phyloP scores from a whole-genome alignment of 495 filamentous ascomycete genomes.

The Tuber microsphaerosporum region DNA sequence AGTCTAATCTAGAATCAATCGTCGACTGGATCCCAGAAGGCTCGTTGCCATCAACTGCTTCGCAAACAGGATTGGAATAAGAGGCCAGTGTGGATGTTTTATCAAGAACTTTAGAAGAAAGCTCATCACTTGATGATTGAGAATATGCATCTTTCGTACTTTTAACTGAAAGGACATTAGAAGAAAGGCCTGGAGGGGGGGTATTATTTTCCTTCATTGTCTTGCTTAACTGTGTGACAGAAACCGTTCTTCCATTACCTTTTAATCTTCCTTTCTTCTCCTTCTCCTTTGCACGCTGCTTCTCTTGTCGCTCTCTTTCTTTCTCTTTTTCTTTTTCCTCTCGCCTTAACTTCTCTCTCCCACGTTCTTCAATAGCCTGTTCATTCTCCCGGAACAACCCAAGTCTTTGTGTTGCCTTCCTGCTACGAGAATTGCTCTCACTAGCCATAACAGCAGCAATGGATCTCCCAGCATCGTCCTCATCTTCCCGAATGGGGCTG shows the following conservation, averaged over 20 bases:
- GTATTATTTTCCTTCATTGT: slow-evolving; percentile 20
- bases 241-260: slow-evolving; percentile 26
- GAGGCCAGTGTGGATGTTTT: slow-evolving; percentile 36
- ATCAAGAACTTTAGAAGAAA: slow-evolving; percentile 35
- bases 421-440: slow-evolving; percentile 74
- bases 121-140: slow-evolving; percentile 40
- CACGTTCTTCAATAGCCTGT: slow-evolving; percentile 48
- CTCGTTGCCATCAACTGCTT: slow-evolving; percentile 24
- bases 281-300: slow-evolving; percentile 42
- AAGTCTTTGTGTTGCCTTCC: slow-evolving; percentile 88
- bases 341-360: slow-evolving; percentile 39
- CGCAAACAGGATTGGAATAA: slow-evolving; percentile 34
- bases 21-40: slow-evolving; percentile 1
- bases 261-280: slow-evolving; percentile 31
- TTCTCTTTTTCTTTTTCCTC: slow-evolving; percentile 46
- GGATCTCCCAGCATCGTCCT: slow-evolving; percentile 31
- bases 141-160: slow-evolving; percentile 41
- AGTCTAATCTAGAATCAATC: slow-evolving; percentile 6
- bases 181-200: slow-evolving; percentile 31
- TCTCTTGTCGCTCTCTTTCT: slow-evolving; percentile 40
- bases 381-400: slow-evolving; percentile 88
- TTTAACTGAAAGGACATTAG: slow-evolving; percentile 40
- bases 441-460: slow-evolving; percentile 41
- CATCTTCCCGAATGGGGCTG: not conserved
- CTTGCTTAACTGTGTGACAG: slow-evolving; percentile 4